Base-by-base conservation (phyloP, 1,284 basidiomycete genomes). In the Stygiomarasmius scandens region DNA sequence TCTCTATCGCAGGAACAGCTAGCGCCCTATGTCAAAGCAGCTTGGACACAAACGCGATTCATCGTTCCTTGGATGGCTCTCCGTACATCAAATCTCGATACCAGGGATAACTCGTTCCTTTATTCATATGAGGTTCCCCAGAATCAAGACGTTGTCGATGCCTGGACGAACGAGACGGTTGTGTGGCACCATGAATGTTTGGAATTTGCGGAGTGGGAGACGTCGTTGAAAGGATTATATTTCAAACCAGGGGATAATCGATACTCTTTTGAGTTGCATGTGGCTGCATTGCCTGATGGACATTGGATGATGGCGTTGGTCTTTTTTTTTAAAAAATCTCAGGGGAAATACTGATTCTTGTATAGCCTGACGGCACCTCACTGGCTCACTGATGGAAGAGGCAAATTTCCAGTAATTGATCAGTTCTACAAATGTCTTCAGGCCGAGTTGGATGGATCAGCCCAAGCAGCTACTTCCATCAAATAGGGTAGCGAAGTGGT, bases 31-130 rank as follows among this genome's bases (percentile, higher is more conserved):
- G 24, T 50, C 49, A 50, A 47, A 32, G 49, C 29, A 12, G 49
- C 49, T 4, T 50, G 49, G 49, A 50, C n/a, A 3, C 23, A 34
- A n/a, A 22, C 24, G 12, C 24, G 49, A 11, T 50, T 50, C 29
- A n/a, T 32, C 9, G 49, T 50, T 22, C 49, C 49, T 20, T 50
- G 49, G 49, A 50, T 50, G 19, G 49, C 49, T 11, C 11, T 50
- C 20, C 49, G 29, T 14, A 50, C 49, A 16, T 29, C 27, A 25
- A 50, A 10, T 29, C 29, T 20, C 19, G 14, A 27, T 8, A 9
- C 24, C 8, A 16, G 12, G 14, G 25, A 34, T 12, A 50, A 50
- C 20, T 27, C 49, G 3, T 50, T 29, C 19, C 23, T 50, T 16
- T 50, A 32, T 20, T 8, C 49, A 20, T 50, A 50, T 20, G 49